Percentiles rank a stretch among this genome's conserved stretches.
These are phyloP conservation scores for Candida sakaeoensis DNA, from an alignment of 805 yeast species.

Conservation along the genomic window DNA sequence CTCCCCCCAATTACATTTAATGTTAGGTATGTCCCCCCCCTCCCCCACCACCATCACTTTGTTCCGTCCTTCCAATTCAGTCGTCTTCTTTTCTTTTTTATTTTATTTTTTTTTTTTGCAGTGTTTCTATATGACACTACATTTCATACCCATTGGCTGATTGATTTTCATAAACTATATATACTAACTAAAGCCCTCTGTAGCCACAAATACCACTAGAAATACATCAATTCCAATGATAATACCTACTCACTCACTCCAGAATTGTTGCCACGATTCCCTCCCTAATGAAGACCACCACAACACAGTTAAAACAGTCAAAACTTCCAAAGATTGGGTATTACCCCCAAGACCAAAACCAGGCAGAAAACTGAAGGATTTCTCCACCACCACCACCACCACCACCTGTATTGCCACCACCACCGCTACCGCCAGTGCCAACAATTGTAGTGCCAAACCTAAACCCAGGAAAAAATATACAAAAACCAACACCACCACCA, in stretches of 20 bases:
- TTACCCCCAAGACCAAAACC: constrained; percentile 63
- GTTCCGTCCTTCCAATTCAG: no score
- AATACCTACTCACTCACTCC: no score
- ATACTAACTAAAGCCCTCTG: not conserved
- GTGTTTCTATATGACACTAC: not conserved
- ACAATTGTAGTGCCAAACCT: not conserved
- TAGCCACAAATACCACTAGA: not conserved
- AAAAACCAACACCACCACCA: not conserved
- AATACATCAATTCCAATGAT: no score
- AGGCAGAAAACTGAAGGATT: constrained; percentile 47
- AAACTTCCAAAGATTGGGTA: constrained; percentile 57
- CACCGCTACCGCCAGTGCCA: not conserved
- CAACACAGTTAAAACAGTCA: not conserved
- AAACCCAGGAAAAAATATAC: not conserved
- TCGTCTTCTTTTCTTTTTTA: no score
- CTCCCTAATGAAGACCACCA: not conserved
- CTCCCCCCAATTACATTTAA: no score
- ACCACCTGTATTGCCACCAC: not conserved
- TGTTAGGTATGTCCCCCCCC: no score
- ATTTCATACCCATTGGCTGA: not conserved
- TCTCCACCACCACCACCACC: not conserved
- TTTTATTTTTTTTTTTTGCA: no score
- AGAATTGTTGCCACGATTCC: no score
- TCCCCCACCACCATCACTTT: no score
- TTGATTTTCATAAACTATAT: not conserved